Evolutionary conservation across 1,284 basidiomycete species (phyloP).

Genomic region (Ustilago trichophora): DNA sequence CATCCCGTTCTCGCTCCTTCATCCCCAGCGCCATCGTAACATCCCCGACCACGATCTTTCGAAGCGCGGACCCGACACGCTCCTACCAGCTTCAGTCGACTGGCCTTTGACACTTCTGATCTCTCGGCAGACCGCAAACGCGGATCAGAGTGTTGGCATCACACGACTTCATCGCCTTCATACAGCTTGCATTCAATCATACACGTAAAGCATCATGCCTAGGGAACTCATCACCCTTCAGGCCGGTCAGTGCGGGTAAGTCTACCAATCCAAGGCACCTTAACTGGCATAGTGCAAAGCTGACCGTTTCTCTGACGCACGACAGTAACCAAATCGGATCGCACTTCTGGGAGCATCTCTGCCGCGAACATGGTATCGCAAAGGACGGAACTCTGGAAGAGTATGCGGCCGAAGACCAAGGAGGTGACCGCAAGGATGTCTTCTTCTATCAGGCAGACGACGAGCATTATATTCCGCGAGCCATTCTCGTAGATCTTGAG

Average conservation of each 20-base stretch:
- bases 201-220: conserved; percentile 44
- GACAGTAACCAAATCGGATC: conserved; percentile 63
- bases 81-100: not conserved
- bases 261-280: not conserved
- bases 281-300: no score
- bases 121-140: not conserved
- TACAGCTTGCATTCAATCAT: not conserved
- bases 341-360: conserved; percentile 67
- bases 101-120: not conserved
- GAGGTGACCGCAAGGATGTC: conserved; percentile 89
- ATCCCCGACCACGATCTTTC: not conserved
- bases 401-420: conserved; percentile 58
- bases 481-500: conserved; percentile 96
- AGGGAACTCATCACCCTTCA: conserved; percentile 66
- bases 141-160: not conserved
- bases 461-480: conserved; percentile 97
- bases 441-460: conserved; percentile 99
- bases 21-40: not conserved
- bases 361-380: conserved; percentile 64
- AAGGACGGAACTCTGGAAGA: conserved; percentile 65
- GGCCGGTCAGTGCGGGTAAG: conserved; percentile 62
- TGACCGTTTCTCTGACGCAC: not conserved
- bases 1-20: not conserved
- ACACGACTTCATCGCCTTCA: not conserved
- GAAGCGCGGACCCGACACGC: not conserved